A percentile compares a stretch with the other conserved stretches of the same genome.
phyloP scores from a whole-genome alignment of 2,329 filamentous ascomycete genomes.

The Fusarium pseudoanthophilum region DNA sequence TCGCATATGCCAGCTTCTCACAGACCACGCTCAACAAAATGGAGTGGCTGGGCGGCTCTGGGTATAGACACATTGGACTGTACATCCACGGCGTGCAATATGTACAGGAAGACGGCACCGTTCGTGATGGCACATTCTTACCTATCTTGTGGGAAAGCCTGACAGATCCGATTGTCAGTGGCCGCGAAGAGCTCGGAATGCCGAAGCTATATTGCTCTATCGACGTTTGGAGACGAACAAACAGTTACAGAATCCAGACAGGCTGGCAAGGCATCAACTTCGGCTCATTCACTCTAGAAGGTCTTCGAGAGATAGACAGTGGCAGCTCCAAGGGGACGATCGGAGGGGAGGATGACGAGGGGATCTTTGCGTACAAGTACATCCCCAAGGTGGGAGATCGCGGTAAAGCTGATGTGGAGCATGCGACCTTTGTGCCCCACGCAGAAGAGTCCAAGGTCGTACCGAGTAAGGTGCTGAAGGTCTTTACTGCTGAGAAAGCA shows the following conservation, averaged over 20 bases:
- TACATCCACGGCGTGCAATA: conserved; percentile 73
- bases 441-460: not conserved
- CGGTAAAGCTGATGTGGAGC: not conserved
- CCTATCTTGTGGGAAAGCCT: conserved; percentile 41
- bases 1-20: conserved; percentile 57
- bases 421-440: not conserved
- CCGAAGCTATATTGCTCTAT: conserved; percentile 7
- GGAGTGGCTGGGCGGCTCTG: conserved; percentile 69
- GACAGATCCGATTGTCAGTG: conserved; percentile 68
- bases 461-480: not conserved
- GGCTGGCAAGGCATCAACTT: conserved; percentile 1
- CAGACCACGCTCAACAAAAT: conserved; percentile 61
- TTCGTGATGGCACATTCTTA: conserved; percentile 42
- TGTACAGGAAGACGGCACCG: conserved; percentile 58
- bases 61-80: conserved; percentile 68
- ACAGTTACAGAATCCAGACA: not conserved
- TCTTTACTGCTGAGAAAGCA: not conserved
- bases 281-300: not conserved
- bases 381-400: not conserved
- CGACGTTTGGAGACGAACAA: not conserved
- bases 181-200: conserved; percentile 66
- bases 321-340: not conserved
- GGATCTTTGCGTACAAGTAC: not conserved
- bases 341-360: not conserved
- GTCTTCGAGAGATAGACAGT: not conserved